phyloP scores from a whole-genome alignment of 768 basidiomycete species.

The Collybia mongolica region DNA sequence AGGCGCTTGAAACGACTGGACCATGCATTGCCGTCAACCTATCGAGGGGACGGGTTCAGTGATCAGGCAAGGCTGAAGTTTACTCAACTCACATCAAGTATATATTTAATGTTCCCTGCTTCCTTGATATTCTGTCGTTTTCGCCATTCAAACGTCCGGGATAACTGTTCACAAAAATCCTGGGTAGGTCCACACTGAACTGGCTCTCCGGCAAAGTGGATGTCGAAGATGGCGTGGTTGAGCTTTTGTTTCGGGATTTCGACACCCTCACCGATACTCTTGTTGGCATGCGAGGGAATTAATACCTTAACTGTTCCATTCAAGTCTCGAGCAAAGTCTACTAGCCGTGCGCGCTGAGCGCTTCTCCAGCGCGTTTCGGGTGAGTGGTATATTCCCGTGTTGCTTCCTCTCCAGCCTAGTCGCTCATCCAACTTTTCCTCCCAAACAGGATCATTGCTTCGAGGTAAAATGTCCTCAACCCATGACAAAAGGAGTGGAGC shows the following conservation, averaged over 20 bases:
- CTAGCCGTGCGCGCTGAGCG: slow-evolving; percentile 39
- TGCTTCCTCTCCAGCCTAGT: slow-evolving; percentile 63
- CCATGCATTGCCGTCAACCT: slow-evolving; percentile 58
- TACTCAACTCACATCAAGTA: slow-evolving; percentile 36
- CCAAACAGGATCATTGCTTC: slow-evolving; percentile 53
- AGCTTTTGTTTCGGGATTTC: slow-evolving; percentile 24
- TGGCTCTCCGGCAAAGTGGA: slow-evolving; percentile 45
- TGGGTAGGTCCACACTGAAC: slow-evolving; percentile 31
- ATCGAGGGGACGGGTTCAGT: neutral
- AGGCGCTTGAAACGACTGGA: slow-evolving; percentile 57
- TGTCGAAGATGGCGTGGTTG: slow-evolving; percentile 48
- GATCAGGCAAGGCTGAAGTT: neutral
- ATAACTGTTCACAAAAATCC: slow-evolving; percentile 36
- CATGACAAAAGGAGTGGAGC: slow-evolving; percentile 35
- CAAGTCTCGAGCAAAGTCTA: slow-evolving; percentile 31
- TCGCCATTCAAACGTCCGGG: slow-evolving; percentile 42
- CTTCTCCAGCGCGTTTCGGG: slow-evolving; percentile 34
- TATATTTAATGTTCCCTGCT: slow-evolving; percentile 50
- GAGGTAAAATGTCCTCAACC: slow-evolving; percentile 26
- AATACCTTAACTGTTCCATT: slow-evolving; percentile 31
- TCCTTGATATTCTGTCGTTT: slow-evolving; percentile 33
- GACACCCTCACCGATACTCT: slow-evolving; percentile 28
- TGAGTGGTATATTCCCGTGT: slow-evolving; percentile 52
- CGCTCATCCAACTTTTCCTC: slow-evolving; percentile 50
- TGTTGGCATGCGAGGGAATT: slow-evolving; percentile 13